Evolutionary conservation across 495 filamentous ascomycete species (phyloP), one percentile per base, ranked within the genome.

Genomic region (Beverwykella pulmonaria): DNA sequence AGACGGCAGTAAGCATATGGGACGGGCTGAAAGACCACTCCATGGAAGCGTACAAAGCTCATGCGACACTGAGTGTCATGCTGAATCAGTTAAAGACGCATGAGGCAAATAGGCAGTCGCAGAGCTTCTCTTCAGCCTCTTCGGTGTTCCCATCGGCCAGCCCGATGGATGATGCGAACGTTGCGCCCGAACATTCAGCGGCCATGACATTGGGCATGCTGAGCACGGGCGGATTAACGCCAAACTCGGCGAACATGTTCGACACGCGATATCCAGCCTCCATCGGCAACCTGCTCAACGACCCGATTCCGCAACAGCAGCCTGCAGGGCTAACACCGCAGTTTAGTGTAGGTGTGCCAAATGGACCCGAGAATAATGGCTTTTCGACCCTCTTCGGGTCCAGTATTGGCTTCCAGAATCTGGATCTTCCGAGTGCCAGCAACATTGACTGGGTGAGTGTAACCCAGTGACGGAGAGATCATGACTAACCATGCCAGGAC

Each of bases 11-110:
- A 50, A 82, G 82, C 9, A 93, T 96, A 32, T 96, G 92, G 92
- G 87, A 89, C 32, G 84, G 86, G 17, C 77, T 90, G 19, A 82
- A 84, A 0, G 87, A 93, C 54, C 81, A 86, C 44, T 92, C 87
- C n/a, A 89, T 96, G 75, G 92, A 96, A 65, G 91, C 93, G 0
- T 92, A 86, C 76, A 97, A 96, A 76, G 92, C 91, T 17, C 84
- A 84, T 20, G 84, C 81, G n/a, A 82, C 90, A 15, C 81, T 97
- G 7, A 84, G 84, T 9, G 86, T 94, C 46, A 94, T 96, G 87
- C 77, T 96, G 39, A 80, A 81, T 27, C 92, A 92, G 74, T 75
- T 96, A 59, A 87, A 86, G 77, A 75, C 74, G 39, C 74, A 76
- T 52, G 64, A 74, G 59, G 39, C 69, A 57, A 60, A 39, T 7